Evolutionary conservation across 768 basidiomycete species (phyloP).

Genomic region (Cubamyces sp.): DNA sequence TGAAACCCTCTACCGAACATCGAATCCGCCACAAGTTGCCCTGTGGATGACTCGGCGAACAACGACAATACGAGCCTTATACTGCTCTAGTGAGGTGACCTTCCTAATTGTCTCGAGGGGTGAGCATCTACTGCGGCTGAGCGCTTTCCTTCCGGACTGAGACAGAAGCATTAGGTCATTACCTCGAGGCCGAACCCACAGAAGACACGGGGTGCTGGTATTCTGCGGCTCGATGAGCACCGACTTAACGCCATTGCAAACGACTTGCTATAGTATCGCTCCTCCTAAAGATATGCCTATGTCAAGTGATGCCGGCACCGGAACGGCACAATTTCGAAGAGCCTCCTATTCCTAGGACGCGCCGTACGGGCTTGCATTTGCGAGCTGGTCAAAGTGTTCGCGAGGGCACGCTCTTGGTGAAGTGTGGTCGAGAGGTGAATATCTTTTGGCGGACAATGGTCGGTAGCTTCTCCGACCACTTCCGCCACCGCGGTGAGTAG

Average conservation of each 20-base stretch:
- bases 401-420: no score
- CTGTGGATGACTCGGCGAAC: no score
- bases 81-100: background rate
- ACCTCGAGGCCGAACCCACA: slow-evolving; percentile 15
- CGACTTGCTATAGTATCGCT: background rate
- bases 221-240: slow-evolving; percentile 5
- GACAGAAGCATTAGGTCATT: background rate
- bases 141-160: slow-evolving; percentile 1
- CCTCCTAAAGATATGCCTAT: background rate
- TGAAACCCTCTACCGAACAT: no score
- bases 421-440: no score
- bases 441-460: no score
- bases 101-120: background rate
- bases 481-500: background rate
- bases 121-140: background rate
- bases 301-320: slow-evolving; percentile 9
- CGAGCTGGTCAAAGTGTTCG: no score
- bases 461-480: no score
- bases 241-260: slow-evolving; percentile 5
- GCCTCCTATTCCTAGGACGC: no score
- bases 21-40: no score
- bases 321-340: background rate
- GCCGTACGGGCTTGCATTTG: background rate
- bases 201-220: slow-evolving; percentile 1
- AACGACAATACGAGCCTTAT: no score